A percentile compares a stretch with the other conserved stretches of the same genome.
phyloP scores from a whole-genome alignment of 768 basidiomycete genomes.

The Kwoniella sp. region DNA sequence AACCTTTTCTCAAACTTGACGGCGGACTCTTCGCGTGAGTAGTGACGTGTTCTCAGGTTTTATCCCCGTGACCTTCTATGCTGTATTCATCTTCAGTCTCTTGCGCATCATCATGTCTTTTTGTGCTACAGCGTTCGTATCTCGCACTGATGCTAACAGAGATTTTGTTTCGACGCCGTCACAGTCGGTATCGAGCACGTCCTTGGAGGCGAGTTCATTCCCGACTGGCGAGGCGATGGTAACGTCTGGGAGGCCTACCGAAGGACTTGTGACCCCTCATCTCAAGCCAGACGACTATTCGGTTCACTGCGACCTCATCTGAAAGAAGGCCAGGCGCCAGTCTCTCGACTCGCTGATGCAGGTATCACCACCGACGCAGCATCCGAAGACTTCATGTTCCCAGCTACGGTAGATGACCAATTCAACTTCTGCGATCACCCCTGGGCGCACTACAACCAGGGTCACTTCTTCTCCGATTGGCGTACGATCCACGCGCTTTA shows the following conservation, averaged over 20 bases:
- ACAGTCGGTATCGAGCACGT: conserved; percentile 64
- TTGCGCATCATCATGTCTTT: neutral
- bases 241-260: conserved; percentile 91
- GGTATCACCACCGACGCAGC: conserved; percentile 56
- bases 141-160: neutral
- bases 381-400: conserved; percentile 67
- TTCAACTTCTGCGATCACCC: conserved; percentile 80
- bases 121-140: too few species aligned
- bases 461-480: conserved; percentile 98
- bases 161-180: neutral
- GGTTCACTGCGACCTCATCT: conserved; percentile 66
- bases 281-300: conserved; percentile 79
- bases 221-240: conserved; percentile 83
- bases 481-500: conserved; percentile 82
- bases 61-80: too few species aligned
- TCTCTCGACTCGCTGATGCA: conserved; percentile 51
- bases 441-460: conserved; percentile 81
- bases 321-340: conserved; percentile 55
- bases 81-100: too few species aligned
- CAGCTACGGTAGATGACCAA: conserved; percentile 64
- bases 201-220: conserved; percentile 67
- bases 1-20: conserved; percentile 73
- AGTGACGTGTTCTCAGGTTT: too few species aligned
- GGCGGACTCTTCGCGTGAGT: conserved; percentile 55
- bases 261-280: conserved; percentile 79